Percentiles rank a stretch among this genome's conserved stretches.
Evolutionary conservation across 768 basidiomycete genomes (phyloP).

Genomic region (Serendipita sp.): DNA sequence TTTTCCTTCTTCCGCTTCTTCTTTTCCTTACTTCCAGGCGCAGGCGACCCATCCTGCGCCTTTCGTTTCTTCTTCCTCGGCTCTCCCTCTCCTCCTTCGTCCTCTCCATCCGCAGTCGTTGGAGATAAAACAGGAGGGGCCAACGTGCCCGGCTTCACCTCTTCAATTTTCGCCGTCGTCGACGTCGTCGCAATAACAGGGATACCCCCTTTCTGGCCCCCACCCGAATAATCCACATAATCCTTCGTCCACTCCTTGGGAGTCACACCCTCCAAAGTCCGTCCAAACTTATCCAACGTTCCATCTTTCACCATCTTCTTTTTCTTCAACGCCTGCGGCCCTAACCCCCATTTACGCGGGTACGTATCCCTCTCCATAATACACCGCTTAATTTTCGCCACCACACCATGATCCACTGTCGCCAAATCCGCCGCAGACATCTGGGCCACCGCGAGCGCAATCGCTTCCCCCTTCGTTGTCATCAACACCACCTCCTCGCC

Average conservation of each 20-base stretch:
- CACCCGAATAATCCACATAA: constrained; percentile 76
- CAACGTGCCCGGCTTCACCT: constrained; percentile 15
- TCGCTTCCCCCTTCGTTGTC: constrained; percentile 98
- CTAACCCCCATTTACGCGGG: constrained; percentile 80
- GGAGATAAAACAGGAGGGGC: constrained; percentile 17
- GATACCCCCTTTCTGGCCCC: constrained; percentile 18
- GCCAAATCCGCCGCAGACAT: constrained; percentile 98
- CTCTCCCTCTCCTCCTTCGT: constrained; percentile 22
- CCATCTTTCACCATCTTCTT: constrained; percentile 99
- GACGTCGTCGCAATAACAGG: no score
- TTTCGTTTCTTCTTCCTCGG: constrained; percentile 78
- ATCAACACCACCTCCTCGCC: constrained; percentile 95
- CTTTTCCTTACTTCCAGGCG: constrained; percentile 12
- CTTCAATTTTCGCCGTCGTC: constrained; percentile 12
- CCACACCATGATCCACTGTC: constrained; percentile 96
- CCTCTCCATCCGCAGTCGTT: constrained; percentile 16
- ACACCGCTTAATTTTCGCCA: constrained; percentile 97
- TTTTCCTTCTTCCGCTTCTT: constrained; percentile 20
- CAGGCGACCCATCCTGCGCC: constrained; percentile 25
- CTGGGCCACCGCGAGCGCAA: constrained; percentile 86
- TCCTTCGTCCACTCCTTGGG: constrained; percentile 83
- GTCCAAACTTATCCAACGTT: constrained; percentile 88
- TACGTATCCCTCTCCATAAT: constrained; percentile 99
- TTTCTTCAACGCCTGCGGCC: constrained; percentile 93
- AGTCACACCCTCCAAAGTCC: constrained; percentile 73